Base-by-base conservation (phyloP, 129 eudicot genomes). In the Flaveria linearis region DNA sequence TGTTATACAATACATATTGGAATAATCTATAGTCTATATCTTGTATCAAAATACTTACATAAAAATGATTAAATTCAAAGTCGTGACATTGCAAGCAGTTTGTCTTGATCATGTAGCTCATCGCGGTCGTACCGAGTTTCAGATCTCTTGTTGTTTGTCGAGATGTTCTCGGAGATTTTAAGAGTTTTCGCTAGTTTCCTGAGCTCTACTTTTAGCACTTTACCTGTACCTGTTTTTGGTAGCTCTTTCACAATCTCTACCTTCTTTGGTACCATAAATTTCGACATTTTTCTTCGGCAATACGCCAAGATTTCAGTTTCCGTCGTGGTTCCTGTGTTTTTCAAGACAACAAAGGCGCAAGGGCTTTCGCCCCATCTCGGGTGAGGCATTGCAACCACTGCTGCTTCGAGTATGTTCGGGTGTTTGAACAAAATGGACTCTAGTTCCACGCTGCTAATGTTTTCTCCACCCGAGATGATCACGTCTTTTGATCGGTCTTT, bases 381-480 rank as follows among this genome's bases (percentile, higher is more conserved):
- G 23, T 86, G 85, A 8, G 90, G 85, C 90, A 83, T 83, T 17
- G 87, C 87, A 36, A 86, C 89, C 75, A 86, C 87, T 0, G 87
- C 85, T 20, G 87, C 89, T 74, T 86, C 89, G 4, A 82, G 74
- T 72, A 86, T 81, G 9, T 43, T 74, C 0, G 75, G 78, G 61
- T 86, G 87, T 33, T 77, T 76, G 68, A 71, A 76, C 13, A 86
- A 17, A 22, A 73, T 68, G 1, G 71, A 43, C 71, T 87, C 91
- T 10, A 87, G 68, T 52, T 87, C 91, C 15, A 87, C 86, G 30
- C 88, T 87, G 52, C 91, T 87, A 9, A 87, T 81, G 20, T 87
- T 87, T 71, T 87, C 91, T 4, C 91, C 91, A 1, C 91, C 88
- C 0, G 88, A 87, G n/a, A 84, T 84, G 56, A 87, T 87, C 18